phyloP scores from a whole-genome alignment of 169 alveolate species.

The Eimeria praecox region DNA sequence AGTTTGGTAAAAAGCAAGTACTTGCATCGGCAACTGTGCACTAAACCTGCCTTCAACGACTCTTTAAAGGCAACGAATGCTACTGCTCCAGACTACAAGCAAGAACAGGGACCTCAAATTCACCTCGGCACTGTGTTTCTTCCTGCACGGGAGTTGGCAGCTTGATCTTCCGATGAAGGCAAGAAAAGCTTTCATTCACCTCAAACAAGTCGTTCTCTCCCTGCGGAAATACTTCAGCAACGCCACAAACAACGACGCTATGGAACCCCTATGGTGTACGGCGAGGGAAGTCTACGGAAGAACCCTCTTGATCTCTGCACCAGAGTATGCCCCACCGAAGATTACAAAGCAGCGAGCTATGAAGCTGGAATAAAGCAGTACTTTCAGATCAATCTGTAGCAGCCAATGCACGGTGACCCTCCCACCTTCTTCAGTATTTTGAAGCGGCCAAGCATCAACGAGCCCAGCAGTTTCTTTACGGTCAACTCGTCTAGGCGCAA shows the following conservation, averaged over 20 bases:
- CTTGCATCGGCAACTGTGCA: neutral
- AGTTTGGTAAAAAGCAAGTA: neutral
- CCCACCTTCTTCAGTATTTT: constrained; percentile 73
- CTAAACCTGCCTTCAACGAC: too few relatives aligned
- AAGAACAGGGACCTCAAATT: neutral
- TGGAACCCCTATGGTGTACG: neutral
- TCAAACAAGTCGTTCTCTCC: constrained; percentile 50
- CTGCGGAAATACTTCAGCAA: constrained; percentile 42
- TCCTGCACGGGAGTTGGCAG: constrained; percentile 84
- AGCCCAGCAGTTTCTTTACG: constrained; percentile 83
- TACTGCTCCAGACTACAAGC: neutral
- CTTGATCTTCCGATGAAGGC: constrained; percentile 87
- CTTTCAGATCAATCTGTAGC: neutral
- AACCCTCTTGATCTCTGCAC: neutral
- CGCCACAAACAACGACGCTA: neutral
- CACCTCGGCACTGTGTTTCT: constrained; percentile 80
- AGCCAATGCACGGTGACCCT: neutral
- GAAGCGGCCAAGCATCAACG: constrained; percentile 80
- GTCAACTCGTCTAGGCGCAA: constrained; percentile 77
- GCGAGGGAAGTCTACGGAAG: neutral
- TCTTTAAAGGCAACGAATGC: neutral
- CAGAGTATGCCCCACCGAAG: neutral
- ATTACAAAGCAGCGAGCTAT: neutral
- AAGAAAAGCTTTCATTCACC: constrained; percentile 77
- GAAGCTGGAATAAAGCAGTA: neutral